A percentile compares a stretch with the other conserved stretches of the same genome.
Conservation (phyloP, 306 rosid species). For the Quercus berberidifolia region DNA sequence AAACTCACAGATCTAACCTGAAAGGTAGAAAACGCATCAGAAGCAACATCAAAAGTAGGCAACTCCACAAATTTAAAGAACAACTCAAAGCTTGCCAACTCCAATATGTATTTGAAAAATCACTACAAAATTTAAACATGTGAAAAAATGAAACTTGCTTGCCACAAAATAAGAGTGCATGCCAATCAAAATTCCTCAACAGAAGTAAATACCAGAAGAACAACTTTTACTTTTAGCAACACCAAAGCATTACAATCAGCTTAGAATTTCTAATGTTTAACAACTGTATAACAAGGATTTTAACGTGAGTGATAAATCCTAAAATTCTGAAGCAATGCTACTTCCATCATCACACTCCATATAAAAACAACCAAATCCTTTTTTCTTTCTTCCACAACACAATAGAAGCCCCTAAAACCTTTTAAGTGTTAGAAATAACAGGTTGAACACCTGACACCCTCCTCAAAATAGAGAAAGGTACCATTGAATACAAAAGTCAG, state of each 20-base stretch:
- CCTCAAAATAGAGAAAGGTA: neutral
- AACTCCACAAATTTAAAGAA: too few relatives aligned
- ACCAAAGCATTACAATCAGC: too few relatives aligned
- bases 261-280: neutral
- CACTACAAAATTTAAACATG: constrained; percentile 35
- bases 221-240: neutral
- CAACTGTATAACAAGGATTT: neutral
- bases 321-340: neutral
- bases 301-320: neutral
- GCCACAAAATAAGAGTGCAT: constrained; percentile 3
- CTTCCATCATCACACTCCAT: neutral
- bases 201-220: neutral
- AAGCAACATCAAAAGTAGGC: too few relatives aligned
- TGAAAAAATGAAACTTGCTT: constrained; percentile 19
- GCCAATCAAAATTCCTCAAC: neutral
- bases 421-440: neutral
- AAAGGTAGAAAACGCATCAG: too few relatives aligned
- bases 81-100: too few relatives aligned
- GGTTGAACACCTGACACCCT: neutral
- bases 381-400: neutral
- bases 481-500: neutral
- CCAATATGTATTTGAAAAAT: constrained; percentile 5
- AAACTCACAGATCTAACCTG: too few relatives aligned
- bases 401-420: neutral
- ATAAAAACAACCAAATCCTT: neutral